A percentile compares a stretch with the other conserved stretches of the same genome.
Conservation (phyloP, 2,329 filamentous ascomycete species). For the Epichloe aotearoae region DNA sequence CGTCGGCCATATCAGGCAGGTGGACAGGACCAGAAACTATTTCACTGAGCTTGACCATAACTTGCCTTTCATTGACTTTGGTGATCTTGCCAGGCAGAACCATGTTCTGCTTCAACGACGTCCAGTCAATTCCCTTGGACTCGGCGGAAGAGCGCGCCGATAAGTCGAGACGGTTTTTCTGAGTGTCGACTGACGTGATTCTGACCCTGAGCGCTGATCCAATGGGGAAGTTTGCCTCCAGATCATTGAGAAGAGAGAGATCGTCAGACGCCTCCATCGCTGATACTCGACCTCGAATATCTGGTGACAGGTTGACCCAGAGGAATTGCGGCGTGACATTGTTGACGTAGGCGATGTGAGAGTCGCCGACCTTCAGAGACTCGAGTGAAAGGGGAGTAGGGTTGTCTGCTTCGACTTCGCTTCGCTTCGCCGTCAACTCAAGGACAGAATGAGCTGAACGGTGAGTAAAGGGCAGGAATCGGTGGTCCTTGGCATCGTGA, state of each 20-base stretch:
- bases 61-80: conserved; percentile 69
- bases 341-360: conserved; percentile 77
- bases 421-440: conserved; percentile 73
- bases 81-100: conserved; percentile 74
- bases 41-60: conserved; percentile 78
- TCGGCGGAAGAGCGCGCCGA: conserved; percentile 53
- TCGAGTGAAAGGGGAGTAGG: conserved; percentile 51
- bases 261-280: conserved; percentile 81
- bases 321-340: conserved; percentile 68
- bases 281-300: conserved; percentile 70
- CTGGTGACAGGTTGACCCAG: conserved; percentile 86
- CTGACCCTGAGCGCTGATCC: conserved; percentile 78
- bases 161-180: conserved; percentile 67
- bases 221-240: conserved; percentile 66
- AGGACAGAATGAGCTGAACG: conserved; percentile 69
- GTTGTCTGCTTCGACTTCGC: conserved; percentile 38
- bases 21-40: conserved; percentile 66
- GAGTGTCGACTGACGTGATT: conserved; percentile 59
- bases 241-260: conserved; percentile 60
- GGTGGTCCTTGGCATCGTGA: conserved; percentile 80
- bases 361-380: conserved; percentile 57
- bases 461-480: conserved; percentile 84
- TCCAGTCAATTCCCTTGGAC: conserved; percentile 43
- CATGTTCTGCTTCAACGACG: conserved; percentile 63
- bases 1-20: conserved; percentile 71